Conservation (phyloP, 2,329 filamentous ascomycete genomes). For the Fusarium sp. region DNA sequence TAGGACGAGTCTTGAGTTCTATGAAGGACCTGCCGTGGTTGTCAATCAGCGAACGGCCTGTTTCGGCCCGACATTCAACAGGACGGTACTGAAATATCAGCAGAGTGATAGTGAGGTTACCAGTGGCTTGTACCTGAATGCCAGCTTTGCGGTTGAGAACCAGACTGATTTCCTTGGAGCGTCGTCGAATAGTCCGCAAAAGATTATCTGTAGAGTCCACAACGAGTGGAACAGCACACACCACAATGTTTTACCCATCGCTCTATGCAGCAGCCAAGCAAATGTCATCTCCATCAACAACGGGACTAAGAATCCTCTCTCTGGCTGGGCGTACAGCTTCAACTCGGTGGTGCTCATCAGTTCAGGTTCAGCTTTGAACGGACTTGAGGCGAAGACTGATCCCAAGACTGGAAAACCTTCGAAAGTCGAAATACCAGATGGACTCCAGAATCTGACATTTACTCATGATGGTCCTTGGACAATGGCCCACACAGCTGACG, state of each 20-base stretch:
- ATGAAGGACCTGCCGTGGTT: conserved; percentile 9
- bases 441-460: neutral
- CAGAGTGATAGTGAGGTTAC: neutral
- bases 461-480: conserved; percentile 9
- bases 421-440: neutral
- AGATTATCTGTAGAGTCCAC: neutral
- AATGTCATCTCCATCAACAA: neutral
- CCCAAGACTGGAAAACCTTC: neutral
- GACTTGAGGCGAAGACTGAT: neutral
- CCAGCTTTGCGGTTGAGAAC: neutral
- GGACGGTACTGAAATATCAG: neutral
- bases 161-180: neutral
- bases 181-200: neutral
- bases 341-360: conserved; percentile 5
- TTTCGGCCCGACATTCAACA: neutral
- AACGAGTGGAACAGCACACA: neutral
- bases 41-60: conserved; percentile 9
- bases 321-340: conserved; percentile 12
- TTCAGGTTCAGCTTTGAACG: conserved; percentile 5
- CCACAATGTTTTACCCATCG: neutral
- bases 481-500: neutral
- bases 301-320: conserved; percentile 2
- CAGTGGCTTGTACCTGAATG: conserved; percentile 8
- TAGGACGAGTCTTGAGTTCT: conserved; percentile 10
- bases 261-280: neutral